Evolutionary conservation across 257 asterid genomes (phyloP).

Genomic region (Solanum habrochaites): DNA sequence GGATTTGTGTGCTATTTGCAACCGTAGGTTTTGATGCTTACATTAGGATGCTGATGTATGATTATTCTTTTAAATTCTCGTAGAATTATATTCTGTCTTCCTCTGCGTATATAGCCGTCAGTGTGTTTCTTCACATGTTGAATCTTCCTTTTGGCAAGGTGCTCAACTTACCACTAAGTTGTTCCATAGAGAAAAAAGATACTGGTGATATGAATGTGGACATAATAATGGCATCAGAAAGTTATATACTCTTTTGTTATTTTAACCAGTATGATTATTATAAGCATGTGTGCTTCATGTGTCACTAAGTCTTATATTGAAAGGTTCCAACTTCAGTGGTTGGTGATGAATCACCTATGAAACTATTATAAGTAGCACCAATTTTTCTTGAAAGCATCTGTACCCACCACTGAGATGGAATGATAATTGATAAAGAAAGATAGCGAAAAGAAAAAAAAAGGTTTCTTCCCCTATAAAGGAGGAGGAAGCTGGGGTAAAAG

Average conservation of each 20-base stretch:
- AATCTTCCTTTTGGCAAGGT: slow-evolving; percentile 27
- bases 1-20: slow-evolving; percentile 24
- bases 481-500: background rate
- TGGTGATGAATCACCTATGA: background rate
- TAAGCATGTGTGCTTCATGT: background rate
- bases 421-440: background rate
- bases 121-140: slow-evolving; percentile 39
- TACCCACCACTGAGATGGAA: background rate
- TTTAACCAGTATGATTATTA: background rate
- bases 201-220: slow-evolving; percentile 9
- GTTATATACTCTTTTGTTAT: background rate
- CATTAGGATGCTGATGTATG: slow-evolving; percentile 19
- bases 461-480: background rate
- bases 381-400: background rate
- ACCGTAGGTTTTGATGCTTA: slow-evolving; percentile 53
- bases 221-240: slow-evolving; percentile 3
- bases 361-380: background rate
- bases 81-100: background rate
- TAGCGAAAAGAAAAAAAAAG: background rate
- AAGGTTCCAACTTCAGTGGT: background rate
- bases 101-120: slow-evolving; percentile 1
- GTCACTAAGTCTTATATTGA: background rate
- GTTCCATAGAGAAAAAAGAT: slow-evolving; percentile 1
- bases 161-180: slow-evolving; percentile 17
- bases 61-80: slow-evolving; percentile 6